These are phyloP conservation scores for Soucietia sequanensis DNA, from an alignment of 805 yeast genomes.

Conservation along the genomic window DNA sequence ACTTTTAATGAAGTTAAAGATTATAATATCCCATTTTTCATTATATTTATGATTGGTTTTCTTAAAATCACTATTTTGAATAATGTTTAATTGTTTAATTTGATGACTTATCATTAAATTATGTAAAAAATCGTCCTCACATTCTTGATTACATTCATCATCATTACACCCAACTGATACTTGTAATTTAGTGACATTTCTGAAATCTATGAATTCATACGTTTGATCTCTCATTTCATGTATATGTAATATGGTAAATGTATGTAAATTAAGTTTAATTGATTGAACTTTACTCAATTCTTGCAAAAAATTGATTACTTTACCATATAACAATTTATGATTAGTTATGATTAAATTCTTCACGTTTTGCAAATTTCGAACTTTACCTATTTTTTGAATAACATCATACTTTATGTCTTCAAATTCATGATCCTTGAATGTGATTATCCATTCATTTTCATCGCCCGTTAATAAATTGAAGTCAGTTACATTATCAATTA, in stretches of 20 bases:
- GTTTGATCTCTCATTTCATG: constrained; percentile 11
- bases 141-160: constrained; percentile 37
- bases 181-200: constrained; percentile 41
- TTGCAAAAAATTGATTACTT: constrained; percentile 9
- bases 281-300: not conserved
- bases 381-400: not conserved
- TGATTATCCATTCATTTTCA: not conserved
- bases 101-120: constrained; percentile 24
- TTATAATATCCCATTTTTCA: constrained; percentile 51
- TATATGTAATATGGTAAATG: constrained; percentile 25
- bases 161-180: constrained; percentile 55
- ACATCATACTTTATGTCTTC: not conserved
- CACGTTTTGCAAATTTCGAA: constrained; percentile 3
- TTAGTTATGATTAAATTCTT: constrained; percentile 16
- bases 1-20: constrained; percentile 30
- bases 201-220: constrained; percentile 17
- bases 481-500: constrained; percentile 16
- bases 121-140: constrained; percentile 45
- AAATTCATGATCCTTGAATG: not conserved
- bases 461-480: not conserved
- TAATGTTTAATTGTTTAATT: constrained; percentile 35
- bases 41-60: constrained; percentile 31
- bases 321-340: constrained; percentile 13
- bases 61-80: constrained; percentile 29
- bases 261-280: constrained; percentile 10